Evolutionary conservation across 2,329 filamentous ascomycete genomes (phyloP).

Genomic region (Huntiella moniliformis): DNA sequence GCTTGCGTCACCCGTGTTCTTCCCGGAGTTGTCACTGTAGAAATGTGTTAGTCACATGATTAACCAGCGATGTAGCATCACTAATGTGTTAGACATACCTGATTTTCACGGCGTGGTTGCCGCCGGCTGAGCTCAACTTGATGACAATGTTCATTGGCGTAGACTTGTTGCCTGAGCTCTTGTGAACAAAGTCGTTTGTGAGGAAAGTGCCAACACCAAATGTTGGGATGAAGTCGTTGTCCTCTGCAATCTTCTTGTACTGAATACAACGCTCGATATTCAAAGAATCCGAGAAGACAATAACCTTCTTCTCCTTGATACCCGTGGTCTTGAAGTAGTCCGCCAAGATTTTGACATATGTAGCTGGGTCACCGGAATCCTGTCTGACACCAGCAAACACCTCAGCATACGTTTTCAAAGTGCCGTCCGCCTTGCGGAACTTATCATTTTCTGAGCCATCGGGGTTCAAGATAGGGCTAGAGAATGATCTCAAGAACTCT

Average conservation of each 20-base stretch:
- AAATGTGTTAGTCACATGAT: constrained; percentile 6
- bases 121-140: constrained; percentile 73
- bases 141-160: constrained; percentile 93
- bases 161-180: constrained; percentile 60
- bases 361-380: constrained; percentile 70
- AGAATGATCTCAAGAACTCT: constrained; percentile 72
- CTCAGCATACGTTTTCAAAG: constrained; percentile 52
- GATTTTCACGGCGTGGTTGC: constrained; percentile 75
- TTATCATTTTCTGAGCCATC: constrained; percentile 24
- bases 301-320: constrained; percentile 63
- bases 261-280: constrained; percentile 80
- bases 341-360: constrained; percentile 62
- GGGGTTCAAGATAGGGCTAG: constrained; percentile 36
- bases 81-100: constrained; percentile 23
- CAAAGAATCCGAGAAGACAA: constrained; percentile 91
- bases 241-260: constrained; percentile 71
- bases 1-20: constrained; percentile 77
- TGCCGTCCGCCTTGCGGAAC: constrained; percentile 22
- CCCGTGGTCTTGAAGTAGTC: constrained; percentile 61
- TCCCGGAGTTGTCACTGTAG: constrained; percentile 57
- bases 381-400: constrained; percentile 72
- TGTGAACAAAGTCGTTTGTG: constrained; percentile 78
- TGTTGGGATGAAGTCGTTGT: constrained; percentile 61
- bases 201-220: constrained; percentile 94
- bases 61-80: neutral